Base-by-base conservation (phyloP, 2,329 filamentous ascomycete genomes). In the Eutypella sp. region DNA sequence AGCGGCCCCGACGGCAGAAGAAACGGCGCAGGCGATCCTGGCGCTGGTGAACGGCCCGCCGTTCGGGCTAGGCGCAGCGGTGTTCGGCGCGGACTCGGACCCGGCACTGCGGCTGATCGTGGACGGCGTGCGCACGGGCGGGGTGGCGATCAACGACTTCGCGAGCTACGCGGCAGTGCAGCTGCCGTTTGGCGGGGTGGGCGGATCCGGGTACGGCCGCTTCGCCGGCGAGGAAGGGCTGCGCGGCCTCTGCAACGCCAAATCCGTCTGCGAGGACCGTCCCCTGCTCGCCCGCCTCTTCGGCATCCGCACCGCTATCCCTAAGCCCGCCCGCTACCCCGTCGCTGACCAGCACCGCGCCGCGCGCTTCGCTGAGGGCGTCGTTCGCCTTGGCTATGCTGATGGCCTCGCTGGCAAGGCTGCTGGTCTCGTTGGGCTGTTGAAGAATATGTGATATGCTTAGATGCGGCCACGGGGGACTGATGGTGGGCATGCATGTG, bases 121-220 rank as follows among this genome's bases (percentile, higher is more conserved):
- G 2, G 68, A 68, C 18, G 79, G 81, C 20, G 75, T 96, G 42
- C 81, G 85, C 51, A 83, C 87, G 0, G 93, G 93, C 38, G 96
- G 96, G 87, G 88, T 97, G 1, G 83, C 89, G 20, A 81, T 99
- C 56, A 99, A 99, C 64, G 93, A 99, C 70, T 99, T 99, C 61
- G 93, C 85, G 18, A 85, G 83, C 23, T 96, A 84, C 66, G 99
- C 99, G 63, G 89, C 92, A 43, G 91, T 95, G 7, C 90, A 96
- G 67, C 71, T 99, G 33, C 93, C 93, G 0, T 99, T 99, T 67
- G 93, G 93, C 31, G 93, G 91, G 44, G 82, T 88, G n/a, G 82
- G 81, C 47, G 92, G 90, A 1, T 95, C 87, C 20, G 93, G 88
- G 0, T 97, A 97, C 64, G 93, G 93, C 2, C 78, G 92, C 3